These are phyloP conservation scores for Epichloe baconii DNA, from an alignment of 2,329 filamentous ascomycete genomes.

Conservation along the genomic window DNA sequence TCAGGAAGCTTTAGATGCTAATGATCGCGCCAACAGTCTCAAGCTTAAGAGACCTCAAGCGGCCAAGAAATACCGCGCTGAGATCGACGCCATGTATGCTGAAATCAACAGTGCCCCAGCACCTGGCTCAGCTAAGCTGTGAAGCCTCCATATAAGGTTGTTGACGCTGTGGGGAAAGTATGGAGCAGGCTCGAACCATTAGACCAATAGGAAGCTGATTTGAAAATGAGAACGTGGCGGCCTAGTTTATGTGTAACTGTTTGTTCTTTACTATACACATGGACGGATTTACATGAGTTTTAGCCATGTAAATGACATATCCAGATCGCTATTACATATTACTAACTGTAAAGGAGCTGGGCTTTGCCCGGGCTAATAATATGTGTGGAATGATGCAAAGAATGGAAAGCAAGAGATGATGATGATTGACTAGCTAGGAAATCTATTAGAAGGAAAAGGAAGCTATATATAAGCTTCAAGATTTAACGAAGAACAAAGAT, in stretches of 20 bases:
- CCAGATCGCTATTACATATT: neutral
- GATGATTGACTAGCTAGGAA: too few species aligned
- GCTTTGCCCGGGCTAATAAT: neutral
- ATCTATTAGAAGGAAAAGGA: too few species aligned
- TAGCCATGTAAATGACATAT: neutral
- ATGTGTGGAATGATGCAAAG: too few species aligned
- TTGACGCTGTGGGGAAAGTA: neutral
- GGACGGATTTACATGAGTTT: neutral
- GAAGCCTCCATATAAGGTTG: too few species aligned
- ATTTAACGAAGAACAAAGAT: too few species aligned
- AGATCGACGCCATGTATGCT: slow-evolving; percentile 44
- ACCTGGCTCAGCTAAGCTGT: slow-evolving; percentile 4
- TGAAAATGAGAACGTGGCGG: neutral
- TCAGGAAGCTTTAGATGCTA: slow-evolving; percentile 5
- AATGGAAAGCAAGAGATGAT: too few species aligned
- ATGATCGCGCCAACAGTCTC: slow-evolving; percentile 25
- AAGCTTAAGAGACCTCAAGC: slow-evolving; percentile 48
- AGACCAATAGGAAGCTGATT: too few species aligned
- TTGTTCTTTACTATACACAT: neutral
- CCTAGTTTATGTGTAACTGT: neutral
- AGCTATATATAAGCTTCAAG: too few species aligned
- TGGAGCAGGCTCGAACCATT: too few species aligned
- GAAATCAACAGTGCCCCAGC: slow-evolving; percentile 27
- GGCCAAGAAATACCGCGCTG: slow-evolving; percentile 35
- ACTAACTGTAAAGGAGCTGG: neutral